phyloP scores from a whole-genome alignment of 2,329 filamentous ascomycete species.

The Chrysoporthe puriensis region DNA sequence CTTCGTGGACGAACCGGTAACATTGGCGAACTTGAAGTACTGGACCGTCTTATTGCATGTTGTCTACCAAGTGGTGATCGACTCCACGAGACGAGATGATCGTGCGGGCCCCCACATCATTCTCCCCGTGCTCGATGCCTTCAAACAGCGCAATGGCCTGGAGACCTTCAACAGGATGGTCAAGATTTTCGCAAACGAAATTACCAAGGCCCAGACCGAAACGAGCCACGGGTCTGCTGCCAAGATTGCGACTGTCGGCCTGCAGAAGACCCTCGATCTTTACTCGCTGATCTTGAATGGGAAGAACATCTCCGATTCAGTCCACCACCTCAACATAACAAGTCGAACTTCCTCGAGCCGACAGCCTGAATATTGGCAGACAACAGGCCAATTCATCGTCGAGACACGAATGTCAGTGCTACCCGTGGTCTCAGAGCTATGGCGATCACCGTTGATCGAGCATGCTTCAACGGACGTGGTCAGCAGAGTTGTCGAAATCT shows the following conservation, averaged over 20 bases:
- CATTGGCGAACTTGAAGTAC: conserved; percentile 71
- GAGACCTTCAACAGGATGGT: conserved; percentile 74
- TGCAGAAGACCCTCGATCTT: conserved; percentile 84
- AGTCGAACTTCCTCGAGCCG: conserved; percentile 44
- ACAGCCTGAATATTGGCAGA: conserved; percentile 43
- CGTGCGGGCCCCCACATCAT: conserved; percentile 59
- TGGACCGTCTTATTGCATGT: conserved; percentile 81
- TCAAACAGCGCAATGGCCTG: conserved; percentile 81
- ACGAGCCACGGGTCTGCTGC: conserved; percentile 48
- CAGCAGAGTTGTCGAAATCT: conserved; percentile 79
- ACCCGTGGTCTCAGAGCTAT: conserved; percentile 75
- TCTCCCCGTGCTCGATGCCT: conserved; percentile 81
- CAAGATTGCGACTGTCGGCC: conserved; percentile 58
- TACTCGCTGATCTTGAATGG: conserved; percentile 76
- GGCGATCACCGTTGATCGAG: conserved; percentile 84
- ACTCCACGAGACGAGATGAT: conserved; percentile 55
- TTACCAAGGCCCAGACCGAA: conserved; percentile 44
- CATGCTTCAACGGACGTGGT: conserved; percentile 77
- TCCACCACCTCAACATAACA: conserved; percentile 55
- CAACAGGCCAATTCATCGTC: conserved; percentile 76
- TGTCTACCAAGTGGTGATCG: conserved; percentile 77
- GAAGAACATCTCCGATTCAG: conserved; percentile 80
- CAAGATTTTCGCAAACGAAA: conserved; percentile 65
- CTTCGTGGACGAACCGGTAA: conserved; percentile 49
- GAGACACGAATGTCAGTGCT: conserved; percentile 82